Evolutionary conservation across 192 early-diverging fungal genomes (phyloP).

Genomic region (Coemansia sp.): DNA sequence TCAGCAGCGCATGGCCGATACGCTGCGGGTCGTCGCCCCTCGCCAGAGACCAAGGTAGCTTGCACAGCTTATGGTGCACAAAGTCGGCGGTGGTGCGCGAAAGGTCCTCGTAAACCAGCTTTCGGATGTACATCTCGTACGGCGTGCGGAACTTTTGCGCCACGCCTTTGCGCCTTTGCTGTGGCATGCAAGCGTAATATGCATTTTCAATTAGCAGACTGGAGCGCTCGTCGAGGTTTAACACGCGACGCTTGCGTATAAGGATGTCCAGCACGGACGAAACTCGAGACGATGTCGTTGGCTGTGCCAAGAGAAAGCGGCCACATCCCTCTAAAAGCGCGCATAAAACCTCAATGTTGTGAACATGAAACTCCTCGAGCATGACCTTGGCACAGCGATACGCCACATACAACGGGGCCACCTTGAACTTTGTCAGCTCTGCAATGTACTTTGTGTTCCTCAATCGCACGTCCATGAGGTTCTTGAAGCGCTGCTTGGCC

Average conservation of each 20-base stretch:
- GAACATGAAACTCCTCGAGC: slow-evolving; percentile 79
- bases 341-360: slow-evolving; percentile 85
- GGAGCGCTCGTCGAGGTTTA: slow-evolving; percentile 83
- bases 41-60: slow-evolving; percentile 80
- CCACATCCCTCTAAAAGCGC: slow-evolving; percentile 84
- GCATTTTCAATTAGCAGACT: slow-evolving; percentile 93
- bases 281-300: slow-evolving; percentile 72
- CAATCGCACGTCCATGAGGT: slow-evolving; percentile 37
- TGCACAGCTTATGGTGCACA: slow-evolving; percentile 70
- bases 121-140: slow-evolving; percentile 84
- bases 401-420: slow-evolving; percentile 75
- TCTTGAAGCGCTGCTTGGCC: slow-evolving; percentile 63
- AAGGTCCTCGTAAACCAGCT: slow-evolving; percentile 85
- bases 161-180: slow-evolving; percentile 58
- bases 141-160: slow-evolving; percentile 73
- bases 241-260: slow-evolving; percentile 81
- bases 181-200: slow-evolving; percentile 85
- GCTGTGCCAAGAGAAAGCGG: slow-evolving; percentile 75
- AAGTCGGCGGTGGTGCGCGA: slow-evolving; percentile 68
- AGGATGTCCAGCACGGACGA: slow-evolving; percentile 76
- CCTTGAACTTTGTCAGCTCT: slow-evolving; percentile 91
- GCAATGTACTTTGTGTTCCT: slow-evolving; percentile 82
- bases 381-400: slow-evolving; percentile 84
- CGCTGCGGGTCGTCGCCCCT: slow-evolving; percentile 30
- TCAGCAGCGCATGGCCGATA: slow-evolving; percentile 61